A percentile compares a stretch with the other conserved stretches of the same genome.
Conservation (phyloP, 805 yeast genomes). For the Hanseniaspora jakobsenii region DNA sequence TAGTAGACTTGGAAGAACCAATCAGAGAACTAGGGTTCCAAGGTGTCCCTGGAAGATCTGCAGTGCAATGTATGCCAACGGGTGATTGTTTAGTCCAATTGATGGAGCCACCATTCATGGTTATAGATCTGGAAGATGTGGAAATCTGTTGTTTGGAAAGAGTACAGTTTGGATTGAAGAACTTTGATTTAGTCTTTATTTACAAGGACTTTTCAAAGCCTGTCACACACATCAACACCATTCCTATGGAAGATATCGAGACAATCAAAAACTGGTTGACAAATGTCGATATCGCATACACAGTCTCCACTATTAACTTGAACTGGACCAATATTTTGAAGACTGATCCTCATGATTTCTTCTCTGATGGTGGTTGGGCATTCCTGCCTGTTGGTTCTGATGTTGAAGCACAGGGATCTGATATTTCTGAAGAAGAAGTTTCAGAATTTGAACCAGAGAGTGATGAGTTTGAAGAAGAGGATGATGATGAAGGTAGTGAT, state of each 20-base stretch:
- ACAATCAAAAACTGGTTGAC: conserved; percentile 93
- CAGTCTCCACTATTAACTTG: conserved; percentile 90
- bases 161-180: conserved; percentile 91
- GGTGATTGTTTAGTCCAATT: conserved; percentile 92
- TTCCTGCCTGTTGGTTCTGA: conserved; percentile 84
- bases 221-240: conserved; percentile 85
- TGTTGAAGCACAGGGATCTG: conserved; percentile 55
- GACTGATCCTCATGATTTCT: conserved; percentile 92
- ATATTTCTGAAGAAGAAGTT: conserved; percentile 64
- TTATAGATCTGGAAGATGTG: conserved; percentile 78
- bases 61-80: conserved; percentile 91
- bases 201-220: conserved; percentile 82
- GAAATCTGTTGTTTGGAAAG: conserved; percentile 94
- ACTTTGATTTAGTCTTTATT: conserved; percentile 92
- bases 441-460: conserved; percentile 37
- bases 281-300: conserved; percentile 91
- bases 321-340: conserved; percentile 95
- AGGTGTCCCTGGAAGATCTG: conserved; percentile 93
- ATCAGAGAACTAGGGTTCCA: conserved; percentile 92
- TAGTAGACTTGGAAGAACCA: conserved; percentile 82
- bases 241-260: conserved; percentile 84
- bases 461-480: conserved; percentile 35
- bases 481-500: conserved; percentile 28
- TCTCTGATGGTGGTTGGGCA: conserved; percentile 91
- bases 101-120: conserved; percentile 89